Base-by-base conservation (phyloP, 441 rosid genomes). In the Rhodomyrtus psidioides region DNA sequence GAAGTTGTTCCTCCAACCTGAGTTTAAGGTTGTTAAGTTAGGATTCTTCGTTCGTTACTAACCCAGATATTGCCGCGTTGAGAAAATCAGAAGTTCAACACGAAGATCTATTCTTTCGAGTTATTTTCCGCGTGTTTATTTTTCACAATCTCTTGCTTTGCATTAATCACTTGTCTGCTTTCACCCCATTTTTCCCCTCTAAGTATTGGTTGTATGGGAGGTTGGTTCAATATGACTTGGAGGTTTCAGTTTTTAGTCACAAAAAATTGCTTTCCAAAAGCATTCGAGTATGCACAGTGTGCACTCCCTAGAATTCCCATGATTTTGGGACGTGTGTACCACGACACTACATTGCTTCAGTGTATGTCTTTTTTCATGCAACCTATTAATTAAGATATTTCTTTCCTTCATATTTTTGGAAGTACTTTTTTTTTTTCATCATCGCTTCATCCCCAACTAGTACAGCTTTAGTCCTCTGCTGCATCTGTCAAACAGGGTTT, bases 401-500 rank as follows among this genome's bases (percentile, higher is more conserved):
- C 44, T 82, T n/a, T 54, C 27, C 84, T 19, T 55, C 84, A 55
- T 82, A 81, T 13, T 28, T 54, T 54, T 54, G 55, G 53, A 39
- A 28, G 12, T 83, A 83, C 7, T 83, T n/a, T 53, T 76, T 85
- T 79, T 85, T 85, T 86, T 42, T 6, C 0, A 56, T 82, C 28
- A 23, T 55, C 83, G 51, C 57, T 5, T 6, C 81, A 70, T 16
- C 54, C 39, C 79, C 75, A 44, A 24, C 30, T 9, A 44, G 53
- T 86, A 55, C 62, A n/a, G 76, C 82, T 54, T 65, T 84, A n/a
- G 83, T 76, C 21, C 86, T 3, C 65, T 21, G 62, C 15, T 84
- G 81, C 65, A 57, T 89, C 82, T 30, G 60, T 87, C 57, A 62
- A 90, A 91, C 94, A 95, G 99, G 99, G 99, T 81, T 96, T 97